phyloP scores from a whole-genome alignment of 2,329 filamentous ascomycete genomes.

The Phyllachora maydis region DNA sequence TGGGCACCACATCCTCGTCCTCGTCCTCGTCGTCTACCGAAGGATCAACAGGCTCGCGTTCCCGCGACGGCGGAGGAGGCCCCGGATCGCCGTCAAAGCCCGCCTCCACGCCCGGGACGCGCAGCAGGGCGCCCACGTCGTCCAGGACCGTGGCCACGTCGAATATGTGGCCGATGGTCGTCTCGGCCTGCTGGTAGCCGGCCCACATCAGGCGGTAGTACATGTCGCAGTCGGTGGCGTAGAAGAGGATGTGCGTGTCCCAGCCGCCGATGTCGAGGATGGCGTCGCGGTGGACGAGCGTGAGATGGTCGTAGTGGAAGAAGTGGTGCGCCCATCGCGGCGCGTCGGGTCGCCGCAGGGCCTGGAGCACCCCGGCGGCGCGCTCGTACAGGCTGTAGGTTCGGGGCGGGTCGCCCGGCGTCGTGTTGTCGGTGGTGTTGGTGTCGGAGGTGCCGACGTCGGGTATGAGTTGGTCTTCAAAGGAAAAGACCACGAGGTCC shows the following conservation, averaged over 20 bases:
- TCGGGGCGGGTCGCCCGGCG: slow-evolving; percentile 6
- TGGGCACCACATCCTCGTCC: too few relatives aligned
- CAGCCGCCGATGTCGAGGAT: slow-evolving; percentile 29
- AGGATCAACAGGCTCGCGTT: too few relatives aligned
- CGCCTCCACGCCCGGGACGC: slow-evolving; percentile 10
- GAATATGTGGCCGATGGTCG: slow-evolving; percentile 14
- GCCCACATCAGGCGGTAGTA: slow-evolving; percentile 24
- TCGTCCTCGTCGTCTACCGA: too few relatives aligned
- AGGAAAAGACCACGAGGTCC: slow-evolving; percentile 23
- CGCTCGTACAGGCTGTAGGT: slow-evolving; percentile 11
- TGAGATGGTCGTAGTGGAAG: slow-evolving; percentile 21
- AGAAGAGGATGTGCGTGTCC: slow-evolving; percentile 37
- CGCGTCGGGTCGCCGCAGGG: too few relatives aligned
- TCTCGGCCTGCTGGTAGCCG: slow-evolving; percentile 16
- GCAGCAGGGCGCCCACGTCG: slow-evolving; percentile 15
- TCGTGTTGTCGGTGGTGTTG: too few relatives aligned
- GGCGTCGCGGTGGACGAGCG: slow-evolving; percentile 19
- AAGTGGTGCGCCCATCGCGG: slow-evolving; percentile 16
- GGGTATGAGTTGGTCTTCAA: too few relatives aligned
- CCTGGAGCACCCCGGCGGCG: too few relatives aligned
- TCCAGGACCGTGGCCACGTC: slow-evolving; percentile 17
- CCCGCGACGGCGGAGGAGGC: too few relatives aligned
- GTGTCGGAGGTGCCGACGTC: slow-evolving; percentile 8
- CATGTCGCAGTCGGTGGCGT: slow-evolving; percentile 35
- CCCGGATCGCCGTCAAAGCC: slow-evolving; percentile 7